Base-by-base conservation (phyloP, 768 basidiomycete genomes). In the Rhodotorula kratochvilovae region DNA sequence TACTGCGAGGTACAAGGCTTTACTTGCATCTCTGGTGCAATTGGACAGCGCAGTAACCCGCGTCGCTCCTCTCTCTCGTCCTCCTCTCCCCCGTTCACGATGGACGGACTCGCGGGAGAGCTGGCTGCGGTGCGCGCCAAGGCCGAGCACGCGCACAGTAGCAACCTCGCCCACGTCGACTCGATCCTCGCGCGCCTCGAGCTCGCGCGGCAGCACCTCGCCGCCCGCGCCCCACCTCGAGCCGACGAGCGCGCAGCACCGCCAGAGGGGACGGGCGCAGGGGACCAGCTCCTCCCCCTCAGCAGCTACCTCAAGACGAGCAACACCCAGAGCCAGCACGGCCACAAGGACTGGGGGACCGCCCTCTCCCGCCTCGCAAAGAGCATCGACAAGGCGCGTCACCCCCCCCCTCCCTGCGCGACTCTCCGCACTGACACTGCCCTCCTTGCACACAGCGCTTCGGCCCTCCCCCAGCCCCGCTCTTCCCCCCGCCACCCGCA, bases 271-370 rank as follows among this genome's bases (percentile, higher is more conserved):
- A 25, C 48, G 19, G 21, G 45, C 23, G 23, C 23, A 5, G 48
- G 48, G 2, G 66, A 70, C 39, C 48, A 58, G 3, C 56, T 74
- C 25, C 39, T 74, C 21, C 63, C 62, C 6, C 48, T 74, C 43
- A 51, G 53, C 25, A 35, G 39, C 3, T 74, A 58, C 36, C 48
- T 70, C 46, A 74, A 68, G 62, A 56, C 54, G 27, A 45, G 54
- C 7, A 63, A 70, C 35, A 27, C 27, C 2, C 54, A 68, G 25
- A 39, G 92, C 2, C 90, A 91, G 67, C 90, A 93, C 46, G 85
- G 88, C 6, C 88, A 93, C 83, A 97, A 94, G 80, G 92, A 93
- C 75, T 84, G 92, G 45, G 91, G 94, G 76, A 86, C 84, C 29
- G 87, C 88, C 5, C 81, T 96, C 16, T 85, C 87, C 36, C 86